Base-by-base conservation (phyloP, 129 eudicot genomes). In the Chrysanthemum makinoi region DNA sequence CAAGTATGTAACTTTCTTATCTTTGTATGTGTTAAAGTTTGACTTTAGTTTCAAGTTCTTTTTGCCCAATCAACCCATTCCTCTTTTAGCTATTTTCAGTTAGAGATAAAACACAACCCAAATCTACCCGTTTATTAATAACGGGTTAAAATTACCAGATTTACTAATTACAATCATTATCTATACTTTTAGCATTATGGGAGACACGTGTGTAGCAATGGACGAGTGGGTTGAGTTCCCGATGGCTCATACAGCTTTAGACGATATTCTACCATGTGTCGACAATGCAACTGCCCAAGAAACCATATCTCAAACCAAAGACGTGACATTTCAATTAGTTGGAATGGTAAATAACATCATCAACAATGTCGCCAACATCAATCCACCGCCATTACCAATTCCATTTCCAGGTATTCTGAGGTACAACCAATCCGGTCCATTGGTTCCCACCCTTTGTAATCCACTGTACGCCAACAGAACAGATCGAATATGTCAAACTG, bases 201-300 rank as follows among this genome's bases (percentile, higher is more conserved):
- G 90, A 15, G 97, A 91, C 72, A 88, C 91, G 13, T 91, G 97
- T 59, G 88, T 88, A 11, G 96, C 97, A 17, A 86, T 91, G 96
- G 79, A 88, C 47, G 77, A 88, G 19, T 88, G 97, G 97, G 97
- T 88, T 20, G 63, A 70, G 33, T 86, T 88, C 72, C 96, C 97
- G 10, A 79, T 80, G 39, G 93, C 91, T 70, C 90, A 91, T 67
- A 86, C 97, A 6, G 86, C 96, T 44, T 73, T 91, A 60, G 96
- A 88, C 49, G 88, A 86, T 33, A 84, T 91, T 28, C 86, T 91
- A 57, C 97, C 96, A 5, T 91, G 97, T 73, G 93, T 91, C 17
- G 97, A 91, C 70, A 65, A 67, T 10, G 79, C 80, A 59, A 88
- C 97, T 10, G 88, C 91, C 28, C 83, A 88, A 80, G 84, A 81